These are phyloP conservation scores for Cyclotella atomus DNA, from an alignment of 108 stramenopile genomes.

Conservation along the genomic window DNA sequence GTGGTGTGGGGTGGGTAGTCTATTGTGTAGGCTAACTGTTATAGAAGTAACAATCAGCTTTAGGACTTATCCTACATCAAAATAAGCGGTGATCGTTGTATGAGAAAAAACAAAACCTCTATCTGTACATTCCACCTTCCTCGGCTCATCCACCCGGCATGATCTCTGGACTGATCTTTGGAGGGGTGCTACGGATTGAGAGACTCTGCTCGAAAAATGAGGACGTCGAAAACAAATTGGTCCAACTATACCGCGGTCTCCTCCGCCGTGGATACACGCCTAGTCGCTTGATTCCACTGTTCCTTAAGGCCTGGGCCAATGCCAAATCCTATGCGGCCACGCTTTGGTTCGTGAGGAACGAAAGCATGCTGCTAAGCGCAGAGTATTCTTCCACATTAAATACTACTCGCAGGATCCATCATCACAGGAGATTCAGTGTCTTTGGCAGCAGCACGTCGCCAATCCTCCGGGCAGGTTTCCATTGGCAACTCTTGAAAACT, in stretches of 20 bases:
- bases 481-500: not conserved
- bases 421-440: conserved; percentile 4
- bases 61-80: too few relatives aligned
- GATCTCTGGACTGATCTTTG: conserved; percentile 10
- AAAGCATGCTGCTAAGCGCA: not conserved
- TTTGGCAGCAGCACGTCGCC: not conserved
- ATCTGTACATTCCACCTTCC: conserved; percentile 13
- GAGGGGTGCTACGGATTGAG: conserved; percentile 26
- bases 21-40: too few relatives aligned
- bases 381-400: conserved; percentile 14
- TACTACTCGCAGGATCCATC: not conserved
- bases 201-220: not conserved
- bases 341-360: not conserved
- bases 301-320: conserved; percentile 25
- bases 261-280: conserved; percentile 18
- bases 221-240: conserved; percentile 4
- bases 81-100: too few relatives aligned
- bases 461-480: not conserved
- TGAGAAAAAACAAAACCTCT: conserved; percentile 10
- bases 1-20: too few relatives aligned
- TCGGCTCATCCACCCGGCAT: not conserved
- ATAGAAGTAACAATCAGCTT: too few relatives aligned
- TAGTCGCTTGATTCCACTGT: conserved; percentile 8
- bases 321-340: conserved; percentile 2
- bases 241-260: conserved; percentile 23